Evolutionary conservation across 2,329 filamentous ascomycete species (phyloP).

Genomic region (Thielaviopsis populi): DNA sequence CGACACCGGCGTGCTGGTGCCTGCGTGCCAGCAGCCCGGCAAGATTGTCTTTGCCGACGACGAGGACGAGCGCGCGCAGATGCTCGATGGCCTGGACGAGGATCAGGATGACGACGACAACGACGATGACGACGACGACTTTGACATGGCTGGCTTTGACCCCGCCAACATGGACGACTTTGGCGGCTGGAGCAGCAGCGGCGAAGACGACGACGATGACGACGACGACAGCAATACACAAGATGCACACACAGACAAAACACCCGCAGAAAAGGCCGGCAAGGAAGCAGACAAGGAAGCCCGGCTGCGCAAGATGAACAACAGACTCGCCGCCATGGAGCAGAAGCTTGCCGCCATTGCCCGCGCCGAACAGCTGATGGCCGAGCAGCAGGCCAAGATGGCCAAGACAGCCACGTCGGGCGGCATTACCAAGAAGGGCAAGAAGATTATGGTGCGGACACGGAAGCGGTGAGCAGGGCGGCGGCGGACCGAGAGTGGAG

Average conservation of each 20-base stretch:
- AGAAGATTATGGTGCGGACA: slow-evolving; percentile 47
- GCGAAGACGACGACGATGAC: slow-evolving; percentile 26
- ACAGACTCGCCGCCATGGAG: slow-evolving; percentile 35
- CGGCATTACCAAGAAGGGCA: slow-evolving; percentile 43
- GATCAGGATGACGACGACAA: slow-evolving; percentile 23
- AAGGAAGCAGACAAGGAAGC: slow-evolving; percentile 20
- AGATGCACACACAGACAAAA: background rate
- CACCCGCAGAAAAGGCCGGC: slow-evolving; percentile 15
- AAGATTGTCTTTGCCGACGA: slow-evolving; percentile 31
- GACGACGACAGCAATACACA: slow-evolving; percentile 31
- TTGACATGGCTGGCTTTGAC: slow-evolving; percentile 18
- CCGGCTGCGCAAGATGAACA: slow-evolving; percentile 30
- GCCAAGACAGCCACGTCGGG: slow-evolving; percentile 48
- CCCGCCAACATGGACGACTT: slow-evolving; percentile 15
- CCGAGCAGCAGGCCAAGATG: slow-evolving; percentile 47
- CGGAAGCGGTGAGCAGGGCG: slow-evolving; percentile 37
- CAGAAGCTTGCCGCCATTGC: slow-evolving; percentile 40
- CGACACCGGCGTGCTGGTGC: slow-evolving; percentile 16
- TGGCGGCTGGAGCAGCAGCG: slow-evolving; percentile 20
- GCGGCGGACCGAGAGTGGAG: no score
- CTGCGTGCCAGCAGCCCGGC: background rate
- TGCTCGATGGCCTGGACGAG: slow-evolving; percentile 24
- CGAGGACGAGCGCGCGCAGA: slow-evolving; percentile 20
- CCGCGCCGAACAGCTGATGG: slow-evolving; percentile 42
- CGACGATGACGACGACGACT: slow-evolving; percentile 21